Evolutionary conservation across 495 filamentous ascomycete species (phyloP), one percentile per base, ranked within the genome.

Genomic region (Lasiosphaeria miniovina): DNA sequence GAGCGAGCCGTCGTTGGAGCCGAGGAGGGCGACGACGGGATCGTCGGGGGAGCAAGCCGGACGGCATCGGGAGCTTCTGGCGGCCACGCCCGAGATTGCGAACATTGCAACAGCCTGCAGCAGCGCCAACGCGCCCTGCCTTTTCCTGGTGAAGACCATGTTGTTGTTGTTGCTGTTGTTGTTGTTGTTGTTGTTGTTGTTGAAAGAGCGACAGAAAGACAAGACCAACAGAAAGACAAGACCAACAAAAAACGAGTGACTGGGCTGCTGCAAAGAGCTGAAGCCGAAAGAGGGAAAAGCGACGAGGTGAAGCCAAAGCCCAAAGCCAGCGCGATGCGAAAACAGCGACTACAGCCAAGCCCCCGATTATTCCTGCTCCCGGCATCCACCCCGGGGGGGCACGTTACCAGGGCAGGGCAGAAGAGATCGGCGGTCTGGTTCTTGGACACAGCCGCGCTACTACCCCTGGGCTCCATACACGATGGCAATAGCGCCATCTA

Each of bases 111-210:
- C 54, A 12, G 43, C 43, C 31, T 54, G 52, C 38, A 49, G 12
- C 24, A 56, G 41, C 36, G 24, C 24, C 24, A 56, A 43, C 40
- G 35, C 40, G 32, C 36, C 15, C 41, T 43, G 35, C 6, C 41
- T 56, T 43, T 43, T 56, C 12, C 43, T 11, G 24, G 31, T 12
- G 11, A 36, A 55, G 33, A 55, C 52, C 52, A 41, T 41, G 15
- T 43, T 55, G 31, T 49, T 9, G 33, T n/a, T n/a, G n/a, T n/a
- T n/a, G n/a, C n/a, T n/a, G n/a, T n/a, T n/a, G n/a, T n/a, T n/a
- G n/a, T n/a, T 49, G 45, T 5, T 6, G 11, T 11, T 49, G 11
- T 11, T 14, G 31, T 8, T 41, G 15, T 43, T 55, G 31, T 49
- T 9, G 33, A 52, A 35, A 34, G 32, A 52, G 10, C 17, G 50